A percentile compares a stretch with the other conserved stretches of the same genome.
Evolutionary conservation across 1,284 basidiomycete species (phyloP).

Genomic region (Butyriboletus appendiculatus): DNA sequence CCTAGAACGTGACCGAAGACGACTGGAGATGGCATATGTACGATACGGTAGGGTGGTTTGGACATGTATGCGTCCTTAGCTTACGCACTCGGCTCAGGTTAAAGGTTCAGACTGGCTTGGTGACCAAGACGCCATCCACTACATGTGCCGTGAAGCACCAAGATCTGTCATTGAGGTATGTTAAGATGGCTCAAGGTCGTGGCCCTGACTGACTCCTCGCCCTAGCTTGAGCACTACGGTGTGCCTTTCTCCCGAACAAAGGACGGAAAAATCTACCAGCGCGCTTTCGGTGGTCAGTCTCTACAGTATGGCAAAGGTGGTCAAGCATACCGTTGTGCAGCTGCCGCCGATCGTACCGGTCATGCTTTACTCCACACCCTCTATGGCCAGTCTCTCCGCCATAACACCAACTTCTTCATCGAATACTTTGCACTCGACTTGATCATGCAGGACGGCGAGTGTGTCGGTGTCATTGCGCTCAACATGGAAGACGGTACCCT

Average conservation of each 20-base stretch:
- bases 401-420: slow-evolving; percentile 99
- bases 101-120: slow-evolving; percentile 99
- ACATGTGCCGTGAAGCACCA: slow-evolving; percentile 98
- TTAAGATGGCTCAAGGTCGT: neutral
- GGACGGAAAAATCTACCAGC: slow-evolving; percentile 99
- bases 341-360: slow-evolving; percentile 98
- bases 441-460: slow-evolving; percentile 98
- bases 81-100: slow-evolving; percentile 53
- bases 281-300: slow-evolving; percentile 99
- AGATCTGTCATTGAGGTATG: slow-evolving; percentile 88
- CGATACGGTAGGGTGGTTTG: slow-evolving; percentile 74
- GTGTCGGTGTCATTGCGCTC: slow-evolving; percentile 98
- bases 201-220: slow-evolving; percentile 1
- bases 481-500: slow-evolving; percentile 99
- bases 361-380: slow-evolving; percentile 99
- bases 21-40: slow-evolving; percentile 99
- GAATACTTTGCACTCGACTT: slow-evolving; percentile 99
- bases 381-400: slow-evolving; percentile 97
- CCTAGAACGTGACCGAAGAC: slow-evolving; percentile 98
- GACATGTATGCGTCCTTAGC: neutral
- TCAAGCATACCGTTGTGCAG: slow-evolving; percentile 98
- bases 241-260: slow-evolving; percentile 99
- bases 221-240: slow-evolving; percentile 96
- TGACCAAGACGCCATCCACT: slow-evolving; percentile 99
- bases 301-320: slow-evolving; percentile 98